Percentiles rank a stretch among this genome's conserved stretches.
Evolutionary conservation across 495 filamentous ascomycete genomes (phyloP).

Genomic region (Delitschia confertaspora): DNA sequence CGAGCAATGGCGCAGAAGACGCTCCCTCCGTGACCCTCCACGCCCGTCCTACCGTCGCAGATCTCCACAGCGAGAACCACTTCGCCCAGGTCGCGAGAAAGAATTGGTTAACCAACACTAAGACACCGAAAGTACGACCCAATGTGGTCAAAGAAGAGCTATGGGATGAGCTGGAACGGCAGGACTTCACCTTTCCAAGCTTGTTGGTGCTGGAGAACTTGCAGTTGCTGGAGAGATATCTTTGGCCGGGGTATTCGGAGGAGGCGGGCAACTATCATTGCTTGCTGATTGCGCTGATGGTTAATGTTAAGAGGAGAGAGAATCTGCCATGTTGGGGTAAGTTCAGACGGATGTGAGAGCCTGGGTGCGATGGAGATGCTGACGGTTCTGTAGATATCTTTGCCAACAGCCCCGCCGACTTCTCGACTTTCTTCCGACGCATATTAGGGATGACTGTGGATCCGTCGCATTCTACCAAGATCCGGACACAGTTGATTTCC

Average conservation of each 20-base stretch:
- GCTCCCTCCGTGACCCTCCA: neutral
- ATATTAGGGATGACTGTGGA: conserved; percentile 85
- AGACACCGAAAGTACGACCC: conserved; percentile 66
- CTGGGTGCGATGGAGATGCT: conserved; percentile 2
- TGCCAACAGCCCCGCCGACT: conserved; percentile 64
- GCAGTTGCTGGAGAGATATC: conserved; percentile 83
- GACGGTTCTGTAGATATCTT: conserved; percentile 54
- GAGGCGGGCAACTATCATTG: conserved; percentile 86
- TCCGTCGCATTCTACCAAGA: conserved; percentile 54
- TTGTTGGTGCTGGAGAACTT: conserved; percentile 81
- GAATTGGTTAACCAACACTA: conserved; percentile 67
- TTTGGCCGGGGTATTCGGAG: conserved; percentile 90
- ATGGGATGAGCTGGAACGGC: conserved; percentile 80
- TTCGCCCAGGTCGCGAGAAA: conserved; percentile 76
- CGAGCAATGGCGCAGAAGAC: neutral
- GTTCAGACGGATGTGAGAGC: conserved; percentile 1
- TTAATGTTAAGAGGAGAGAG: conserved; percentile 82
- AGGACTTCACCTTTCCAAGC: conserved; percentile 64
- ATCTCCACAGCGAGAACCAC: conserved; percentile 66
- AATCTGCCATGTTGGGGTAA: conserved; percentile 77
- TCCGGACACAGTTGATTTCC: conserved; percentile 70
- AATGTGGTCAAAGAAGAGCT: conserved; percentile 81
- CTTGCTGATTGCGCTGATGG: conserved; percentile 70
- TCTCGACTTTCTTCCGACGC: conserved; percentile 84
- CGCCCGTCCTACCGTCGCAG: conserved; percentile 40